A percentile compares a stretch with the other conserved stretches of the same genome.
Evolutionary conservation across 352 stramenopile genomes (phyloP).

Genomic region (Globisporangium recalcitrans): DNA sequence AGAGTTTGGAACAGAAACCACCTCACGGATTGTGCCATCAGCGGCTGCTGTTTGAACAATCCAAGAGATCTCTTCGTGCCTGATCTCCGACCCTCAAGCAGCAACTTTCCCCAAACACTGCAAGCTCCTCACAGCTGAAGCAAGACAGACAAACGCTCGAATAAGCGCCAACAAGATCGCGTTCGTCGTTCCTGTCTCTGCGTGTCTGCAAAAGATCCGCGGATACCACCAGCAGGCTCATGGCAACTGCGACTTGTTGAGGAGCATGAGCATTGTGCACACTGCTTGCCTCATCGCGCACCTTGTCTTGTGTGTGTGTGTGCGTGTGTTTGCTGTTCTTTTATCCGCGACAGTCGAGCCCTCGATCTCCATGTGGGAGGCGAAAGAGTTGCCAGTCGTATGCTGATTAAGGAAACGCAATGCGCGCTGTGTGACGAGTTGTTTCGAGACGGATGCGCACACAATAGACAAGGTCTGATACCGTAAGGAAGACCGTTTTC

Average conservation of each 20-base stretch:
- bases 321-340: too few relatives aligned
- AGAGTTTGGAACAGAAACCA: background rate
- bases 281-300: background rate
- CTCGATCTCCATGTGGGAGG: background rate
- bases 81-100: background rate
- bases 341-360: background rate
- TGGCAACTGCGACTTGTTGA: too few relatives aligned
- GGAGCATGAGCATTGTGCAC: background rate
- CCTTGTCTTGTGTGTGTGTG: too few relatives aligned
- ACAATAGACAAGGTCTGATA: constrained; percentile 1
- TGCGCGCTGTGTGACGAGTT: background rate
- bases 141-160: background rate
- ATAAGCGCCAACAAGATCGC: background rate
- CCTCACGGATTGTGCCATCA: background rate
- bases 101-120: background rate
- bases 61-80: background rate
- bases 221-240: too few relatives aligned
- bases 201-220: too few relatives aligned
- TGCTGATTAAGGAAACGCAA: background rate
- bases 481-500: background rate
- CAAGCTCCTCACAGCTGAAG: background rate
- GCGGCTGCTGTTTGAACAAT: background rate
- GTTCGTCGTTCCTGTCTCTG: too few relatives aligned
- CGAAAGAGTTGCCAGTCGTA: background rate
- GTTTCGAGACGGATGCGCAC: background rate